Evolutionary conservation across 495 filamentous ascomycete genomes (phyloP).

Genomic region (Penicillium alfredii): DNA sequence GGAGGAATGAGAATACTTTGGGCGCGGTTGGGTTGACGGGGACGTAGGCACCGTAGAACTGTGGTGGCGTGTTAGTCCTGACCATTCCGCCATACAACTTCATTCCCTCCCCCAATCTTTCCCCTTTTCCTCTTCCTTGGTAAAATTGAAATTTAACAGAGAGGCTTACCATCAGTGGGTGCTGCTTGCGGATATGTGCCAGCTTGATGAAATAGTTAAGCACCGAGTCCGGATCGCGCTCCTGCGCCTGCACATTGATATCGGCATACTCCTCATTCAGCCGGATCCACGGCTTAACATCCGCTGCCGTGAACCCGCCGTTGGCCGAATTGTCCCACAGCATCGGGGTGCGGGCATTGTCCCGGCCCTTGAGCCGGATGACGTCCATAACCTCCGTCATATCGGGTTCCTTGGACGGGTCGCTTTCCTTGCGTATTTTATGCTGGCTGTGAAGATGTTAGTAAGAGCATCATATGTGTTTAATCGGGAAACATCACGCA

Average conservation of each 20-base stretch:
- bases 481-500: constrained; percentile 16
- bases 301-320: constrained; percentile 36
- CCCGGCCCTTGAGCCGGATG: constrained; percentile 32
- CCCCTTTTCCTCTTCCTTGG: no score
- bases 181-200: constrained; percentile 37
- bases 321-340: constrained; percentile 37
- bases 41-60: constrained; percentile 15
- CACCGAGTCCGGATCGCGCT: constrained; percentile 23
- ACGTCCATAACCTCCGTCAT: constrained; percentile 14
- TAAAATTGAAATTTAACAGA: neutral
- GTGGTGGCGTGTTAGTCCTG: neutral
- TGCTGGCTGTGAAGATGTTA: constrained; percentile 1
- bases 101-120: no score
- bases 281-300: constrained; percentile 46
- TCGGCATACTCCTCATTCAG: constrained; percentile 40
- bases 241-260: constrained; percentile 37
- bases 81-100: no score
- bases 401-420: constrained; percentile 17
- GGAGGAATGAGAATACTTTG: constrained; percentile 14
- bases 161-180: constrained; percentile 18
- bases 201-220: constrained; percentile 39
- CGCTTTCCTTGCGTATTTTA: constrained; percentile 3
- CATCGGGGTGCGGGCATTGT: constrained; percentile 44
- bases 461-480: no score
- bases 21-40: constrained; percentile 9